Evolutionary conservation across 2,329 filamentous ascomycete species (phyloP).

Genomic region (Neonectria hederae): DNA sequence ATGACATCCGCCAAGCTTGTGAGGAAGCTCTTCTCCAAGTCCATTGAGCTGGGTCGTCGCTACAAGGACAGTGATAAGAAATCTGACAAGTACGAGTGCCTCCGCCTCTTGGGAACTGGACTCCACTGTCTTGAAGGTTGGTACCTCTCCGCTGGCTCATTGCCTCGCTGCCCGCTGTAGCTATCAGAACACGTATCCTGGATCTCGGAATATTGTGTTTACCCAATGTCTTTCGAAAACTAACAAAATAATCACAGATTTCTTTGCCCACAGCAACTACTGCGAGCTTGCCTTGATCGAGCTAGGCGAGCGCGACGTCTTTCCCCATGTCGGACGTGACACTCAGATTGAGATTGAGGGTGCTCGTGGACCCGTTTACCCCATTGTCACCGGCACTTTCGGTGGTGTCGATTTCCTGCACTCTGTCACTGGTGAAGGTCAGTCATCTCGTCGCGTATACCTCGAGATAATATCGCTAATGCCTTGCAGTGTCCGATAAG

Average conservation of each 20-base stretch:
- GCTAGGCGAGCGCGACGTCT: conserved; percentile 81
- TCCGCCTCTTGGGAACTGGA: conserved; percentile 86
- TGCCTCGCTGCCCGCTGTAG: not conserved
- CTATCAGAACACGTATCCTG: not conserved
- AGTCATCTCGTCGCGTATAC: conserved; percentile 18
- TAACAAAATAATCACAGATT: conserved; percentile 65
- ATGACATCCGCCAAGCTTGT: conserved; percentile 85
- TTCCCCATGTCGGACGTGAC: conserved; percentile 84
- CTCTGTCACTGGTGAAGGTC: conserved; percentile 77
- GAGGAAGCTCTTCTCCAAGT: conserved; percentile 75
- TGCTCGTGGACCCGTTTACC: conserved; percentile 74
- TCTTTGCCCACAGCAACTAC: conserved; percentile 94
- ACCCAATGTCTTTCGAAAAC: not conserved
- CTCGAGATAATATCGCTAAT: conserved; percentile 27
- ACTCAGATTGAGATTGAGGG: conserved; percentile 77
- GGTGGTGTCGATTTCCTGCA: conserved; percentile 95
- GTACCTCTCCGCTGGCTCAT: conserved; percentile 20
- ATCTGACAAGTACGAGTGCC: conserved; percentile 85
- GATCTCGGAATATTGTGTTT: not conserved
- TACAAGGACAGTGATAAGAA: conserved; percentile 68
- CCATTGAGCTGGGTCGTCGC: conserved; percentile 81
- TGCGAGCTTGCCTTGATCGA: conserved; percentile 88
- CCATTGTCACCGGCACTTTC: conserved; percentile 90
- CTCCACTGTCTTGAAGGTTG: conserved; percentile 85
- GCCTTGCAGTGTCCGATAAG: conserved; percentile 77